phyloP scores from a whole-genome alignment of 108 stramenopile species.

The Conticribra guillardii region DNA sequence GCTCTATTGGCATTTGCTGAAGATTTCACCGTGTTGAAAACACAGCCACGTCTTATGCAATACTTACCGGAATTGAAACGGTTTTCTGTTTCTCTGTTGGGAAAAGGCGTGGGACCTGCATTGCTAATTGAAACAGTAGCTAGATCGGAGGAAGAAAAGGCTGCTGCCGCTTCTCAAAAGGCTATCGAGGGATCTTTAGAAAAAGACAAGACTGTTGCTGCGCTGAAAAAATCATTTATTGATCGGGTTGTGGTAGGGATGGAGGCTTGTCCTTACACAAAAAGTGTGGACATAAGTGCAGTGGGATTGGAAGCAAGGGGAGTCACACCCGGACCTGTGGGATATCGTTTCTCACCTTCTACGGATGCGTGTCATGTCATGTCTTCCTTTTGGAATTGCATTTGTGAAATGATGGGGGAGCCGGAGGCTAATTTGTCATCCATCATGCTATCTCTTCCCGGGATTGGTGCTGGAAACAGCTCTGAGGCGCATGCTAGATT shows the following conservation, averaged over 20 bases:
- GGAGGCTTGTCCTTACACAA: slow-evolving; percentile 59
- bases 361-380: slow-evolving; percentile 57
- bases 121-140: slow-evolving; percentile 65
- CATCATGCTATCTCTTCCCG: slow-evolving; percentile 63
- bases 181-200: slow-evolving; percentile 34
- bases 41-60: slow-evolving; percentile 55
- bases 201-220: slow-evolving; percentile 54
- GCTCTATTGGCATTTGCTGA: slow-evolving; percentile 70
- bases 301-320: slow-evolving; percentile 46
- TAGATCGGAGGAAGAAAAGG: slow-evolving; percentile 36
- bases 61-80: slow-evolving; percentile 69
- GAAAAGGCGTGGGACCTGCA: slow-evolving; percentile 80
- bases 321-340: slow-evolving; percentile 56
- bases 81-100: slow-evolving; percentile 65
- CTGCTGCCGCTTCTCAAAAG: slow-evolving; percentile 10
- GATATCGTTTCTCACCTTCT: slow-evolving; percentile 56
- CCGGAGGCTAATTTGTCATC: slow-evolving; percentile 53
- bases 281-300: slow-evolving; percentile 44
- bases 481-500: slow-evolving; percentile 56
- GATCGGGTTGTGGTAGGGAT: slow-evolving; percentile 57
- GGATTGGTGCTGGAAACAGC: slow-evolving; percentile 29
- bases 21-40: slow-evolving; percentile 70
- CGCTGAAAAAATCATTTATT: slow-evolving; percentile 68
- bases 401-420: slow-evolving; percentile 69
- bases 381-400: slow-evolving; percentile 77